Evolutionary conservation across 306 rosid species (phyloP).

Genomic region (Quercus berberidifolia): DNA sequence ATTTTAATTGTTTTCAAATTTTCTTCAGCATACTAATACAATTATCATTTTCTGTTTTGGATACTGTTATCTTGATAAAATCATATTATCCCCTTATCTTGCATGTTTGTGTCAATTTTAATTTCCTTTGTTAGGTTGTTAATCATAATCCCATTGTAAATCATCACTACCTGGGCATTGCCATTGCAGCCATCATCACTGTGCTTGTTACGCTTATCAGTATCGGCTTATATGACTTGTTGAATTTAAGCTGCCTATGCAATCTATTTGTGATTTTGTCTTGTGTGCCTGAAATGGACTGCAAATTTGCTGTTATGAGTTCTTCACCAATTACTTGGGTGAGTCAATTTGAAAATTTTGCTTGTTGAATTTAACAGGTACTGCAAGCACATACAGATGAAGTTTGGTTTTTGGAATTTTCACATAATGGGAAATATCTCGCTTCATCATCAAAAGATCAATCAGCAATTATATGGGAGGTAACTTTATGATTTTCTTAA

Average conservation of each 20-base stretch:
- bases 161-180: neutral
- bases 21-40: neutral
- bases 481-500: conserved; percentile 7
- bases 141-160: neutral
- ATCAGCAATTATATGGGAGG: conserved; percentile 60
- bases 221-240: neutral
- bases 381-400: conserved; percentile 46
- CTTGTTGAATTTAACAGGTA: conserved; percentile 24
- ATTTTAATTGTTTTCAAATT: neutral
- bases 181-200: neutral
- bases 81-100: neutral
- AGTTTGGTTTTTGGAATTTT: conserved; percentile 57
- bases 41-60: neutral
- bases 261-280: neutral
- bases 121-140: neutral
- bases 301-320: neutral
- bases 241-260: conserved; percentile 4
- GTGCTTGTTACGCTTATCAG: neutral
- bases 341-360: neutral
- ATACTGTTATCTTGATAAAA: neutral
- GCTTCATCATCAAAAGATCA: conserved; percentile 52
- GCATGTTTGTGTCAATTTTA: neutral
- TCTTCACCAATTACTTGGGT: neutral
- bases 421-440: conserved; percentile 46
- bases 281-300: neutral